Base-by-base conservation (phyloP, 306 rosid genomes). In the Hippophae gyantsensis region DNA sequence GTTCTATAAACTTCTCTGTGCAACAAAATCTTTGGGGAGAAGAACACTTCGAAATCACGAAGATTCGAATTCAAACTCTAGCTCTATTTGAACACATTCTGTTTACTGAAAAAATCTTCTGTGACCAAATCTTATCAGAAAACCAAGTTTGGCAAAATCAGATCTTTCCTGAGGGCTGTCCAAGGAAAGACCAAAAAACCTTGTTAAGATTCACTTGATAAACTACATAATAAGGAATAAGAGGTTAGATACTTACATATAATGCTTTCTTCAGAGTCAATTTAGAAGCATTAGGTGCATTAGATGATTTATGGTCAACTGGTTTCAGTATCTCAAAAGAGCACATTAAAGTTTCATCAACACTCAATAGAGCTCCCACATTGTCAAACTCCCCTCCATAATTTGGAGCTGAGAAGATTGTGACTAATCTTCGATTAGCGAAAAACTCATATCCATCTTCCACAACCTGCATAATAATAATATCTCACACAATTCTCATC, bases 401-500 rank as follows among this genome's bases (percentile, higher is more conserved):
- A 72, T 88, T 85, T 46, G 96, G 96, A 57, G 96, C 96, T 56
- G 96, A 88, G 74, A 85, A 88, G 72, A 88, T 88, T 1, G 96
- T 85, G 60, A 88, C 96, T 73, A 88, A 67, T 58, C 81, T 82
- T 60, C 94, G 53, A 45, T 75, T 77, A 6, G 96, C 94, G 0
- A 88, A 85, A 75, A 88, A 88, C 69, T 85, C 94, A 18, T 89
- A 89, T 54, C 94, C 96, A 53, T 89, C 96, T 70, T 89, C 96
- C 70, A 89, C 96, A 67, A 89, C 96, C 94, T 89, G 77, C 60
- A 56, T 27, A 11, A 56, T 63, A 47, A 52, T 9, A 58, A 52
- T 11, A 48, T 25, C 45, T 48, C 6, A 60, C 27, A 66, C 48
- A n/a, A 52, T 52, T 55, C 41, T 52, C 52, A 64, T 62, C 27